Percentiles rank a stretch among this genome's conserved stretches.
phyloP scores from a whole-genome alignment of 176 grass and related monocot species.

The Bolboschoenus planiculmis region DNA sequence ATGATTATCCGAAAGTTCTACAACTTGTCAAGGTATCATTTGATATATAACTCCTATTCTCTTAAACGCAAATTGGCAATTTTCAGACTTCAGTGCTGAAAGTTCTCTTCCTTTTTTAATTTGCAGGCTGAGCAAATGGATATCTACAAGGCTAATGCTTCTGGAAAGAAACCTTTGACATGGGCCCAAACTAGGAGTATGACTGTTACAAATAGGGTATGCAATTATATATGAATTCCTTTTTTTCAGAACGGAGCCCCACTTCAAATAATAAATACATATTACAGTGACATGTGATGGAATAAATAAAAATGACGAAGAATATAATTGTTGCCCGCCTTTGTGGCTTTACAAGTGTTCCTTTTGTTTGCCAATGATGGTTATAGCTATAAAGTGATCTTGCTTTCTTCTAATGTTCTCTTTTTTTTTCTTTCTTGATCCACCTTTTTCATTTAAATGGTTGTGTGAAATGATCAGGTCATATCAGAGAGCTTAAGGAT shows the following conservation, averaged over 20 bases:
- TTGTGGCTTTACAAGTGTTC: neutral
- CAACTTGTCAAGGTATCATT: conserved; percentile 38
- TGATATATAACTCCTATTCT: no score
- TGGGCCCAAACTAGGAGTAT: conserved; percentile 80
- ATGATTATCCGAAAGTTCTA: conserved; percentile 60
- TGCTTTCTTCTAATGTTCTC: neutral
- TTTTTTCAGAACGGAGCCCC: neutral
- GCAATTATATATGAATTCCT: conserved; percentile 11
- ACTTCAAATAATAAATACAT: neutral
- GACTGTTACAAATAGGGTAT: conserved; percentile 67
- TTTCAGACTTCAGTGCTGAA: no score
- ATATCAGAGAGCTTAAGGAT: conserved; percentile 97
- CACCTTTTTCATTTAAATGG: neutral
- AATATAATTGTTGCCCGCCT: neutral
- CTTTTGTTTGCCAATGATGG: conserved; percentile 12
- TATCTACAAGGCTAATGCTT: conserved; percentile 47
- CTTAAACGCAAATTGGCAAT: neutral
- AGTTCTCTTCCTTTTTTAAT: neutral
- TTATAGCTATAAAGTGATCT: conserved; percentile 35
- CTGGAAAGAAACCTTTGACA: conserved; percentile 48
- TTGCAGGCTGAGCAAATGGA: conserved; percentile 57
- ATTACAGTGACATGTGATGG: neutral
- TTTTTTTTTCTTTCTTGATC: neutral
- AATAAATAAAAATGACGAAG: neutral
- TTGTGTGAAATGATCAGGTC: conserved; percentile 43